Evolutionary conservation across 805 yeast genomes (phyloP).

Genomic region (Yarrowia yakushimensis): DNA sequence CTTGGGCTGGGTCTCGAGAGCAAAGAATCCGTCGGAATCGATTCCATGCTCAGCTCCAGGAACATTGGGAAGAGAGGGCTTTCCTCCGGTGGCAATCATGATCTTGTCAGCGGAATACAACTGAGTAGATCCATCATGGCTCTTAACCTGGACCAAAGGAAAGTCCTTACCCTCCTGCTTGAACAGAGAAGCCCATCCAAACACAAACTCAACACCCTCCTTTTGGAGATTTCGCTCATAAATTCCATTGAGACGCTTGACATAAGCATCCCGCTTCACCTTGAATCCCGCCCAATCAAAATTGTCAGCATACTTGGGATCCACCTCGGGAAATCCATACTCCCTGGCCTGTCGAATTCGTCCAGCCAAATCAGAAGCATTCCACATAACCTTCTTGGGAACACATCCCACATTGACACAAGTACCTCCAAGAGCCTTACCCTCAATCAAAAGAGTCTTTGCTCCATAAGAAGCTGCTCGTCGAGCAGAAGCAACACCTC

Average conservation of each 20-base stretch:
- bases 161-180: conserved; percentile 42
- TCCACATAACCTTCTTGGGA: conserved; percentile 99
- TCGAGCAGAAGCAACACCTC: conserved; percentile 98
- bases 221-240: conserved; percentile 81
- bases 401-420: conserved; percentile 99
- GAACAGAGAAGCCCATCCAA: conserved; percentile 75
- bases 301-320: conserved; percentile 49
- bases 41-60: conserved; percentile 82
- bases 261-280: conserved; percentile 87
- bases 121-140: conserved; percentile 50
- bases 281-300: conserved; percentile 85
- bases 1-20: conserved; percentile 77
- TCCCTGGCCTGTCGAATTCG: conserved; percentile 70
- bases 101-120: conserved; percentile 75
- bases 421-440: conserved; percentile 86
- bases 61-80: conserved; percentile 67
- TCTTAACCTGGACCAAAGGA: conserved; percentile 63
- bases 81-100: conserved; percentile 91
- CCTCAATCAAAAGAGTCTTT: conserved; percentile 76
- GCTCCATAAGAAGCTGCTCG: conserved; percentile 93
- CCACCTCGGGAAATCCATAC: conserved; percentile 70
- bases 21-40: conserved; percentile 88
- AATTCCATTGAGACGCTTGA: conserved; percentile 83
- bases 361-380: conserved; percentile 85
- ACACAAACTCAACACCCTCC: conserved; percentile 83